Conservation (phyloP, 2,329 filamentous ascomycete genomes). For the Tympanopsis confertula region DNA sequence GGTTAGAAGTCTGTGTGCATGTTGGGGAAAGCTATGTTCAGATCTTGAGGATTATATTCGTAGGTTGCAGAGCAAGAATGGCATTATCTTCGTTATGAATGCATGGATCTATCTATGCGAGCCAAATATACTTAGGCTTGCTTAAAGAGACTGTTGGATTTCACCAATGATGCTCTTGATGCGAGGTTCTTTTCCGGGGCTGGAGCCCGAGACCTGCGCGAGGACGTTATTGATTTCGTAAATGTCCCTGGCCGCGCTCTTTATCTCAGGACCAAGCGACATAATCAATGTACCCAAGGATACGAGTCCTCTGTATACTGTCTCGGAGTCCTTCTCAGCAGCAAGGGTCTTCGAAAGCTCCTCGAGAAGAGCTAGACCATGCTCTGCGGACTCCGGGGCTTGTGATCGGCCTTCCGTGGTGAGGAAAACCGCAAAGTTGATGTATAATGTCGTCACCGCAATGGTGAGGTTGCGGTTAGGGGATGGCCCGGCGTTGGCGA, state of each 20-base stretch:
- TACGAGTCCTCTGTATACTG: slow-evolving; percentile 70
- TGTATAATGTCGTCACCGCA: slow-evolving; percentile 67
- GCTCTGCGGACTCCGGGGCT: slow-evolving; percentile 29
- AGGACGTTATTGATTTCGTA: not conserved
- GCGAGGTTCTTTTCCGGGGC: not conserved
- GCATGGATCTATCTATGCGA: too few relatives aligned
- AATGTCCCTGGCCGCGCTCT: not conserved
- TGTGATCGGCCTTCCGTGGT: slow-evolving; percentile 26
- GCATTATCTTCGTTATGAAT: too few relatives aligned
- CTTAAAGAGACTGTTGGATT: not conserved
- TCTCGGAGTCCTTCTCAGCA: slow-evolving; percentile 66
- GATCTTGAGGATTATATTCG: too few relatives aligned
- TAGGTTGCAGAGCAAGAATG: too few relatives aligned
- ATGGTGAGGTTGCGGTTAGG: slow-evolving; percentile 72
- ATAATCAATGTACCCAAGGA: slow-evolving; percentile 62
- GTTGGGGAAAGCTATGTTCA: too few relatives aligned
- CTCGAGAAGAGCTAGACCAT: slow-evolving; percentile 41
- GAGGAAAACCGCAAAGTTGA: slow-evolving; percentile 75
- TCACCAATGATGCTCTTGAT: not conserved
- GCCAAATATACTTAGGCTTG: too few relatives aligned
- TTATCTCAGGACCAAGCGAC: not conserved
- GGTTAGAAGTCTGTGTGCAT: too few relatives aligned
- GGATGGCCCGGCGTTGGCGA: slow-evolving; percentile 38
- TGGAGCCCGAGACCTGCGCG: not conserved
- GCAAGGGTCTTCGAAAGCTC: slow-evolving; percentile 52